Conservation (phyloP, 2,329 filamentous ascomycete species). For the Gaeumannomyces sp. region DNA sequence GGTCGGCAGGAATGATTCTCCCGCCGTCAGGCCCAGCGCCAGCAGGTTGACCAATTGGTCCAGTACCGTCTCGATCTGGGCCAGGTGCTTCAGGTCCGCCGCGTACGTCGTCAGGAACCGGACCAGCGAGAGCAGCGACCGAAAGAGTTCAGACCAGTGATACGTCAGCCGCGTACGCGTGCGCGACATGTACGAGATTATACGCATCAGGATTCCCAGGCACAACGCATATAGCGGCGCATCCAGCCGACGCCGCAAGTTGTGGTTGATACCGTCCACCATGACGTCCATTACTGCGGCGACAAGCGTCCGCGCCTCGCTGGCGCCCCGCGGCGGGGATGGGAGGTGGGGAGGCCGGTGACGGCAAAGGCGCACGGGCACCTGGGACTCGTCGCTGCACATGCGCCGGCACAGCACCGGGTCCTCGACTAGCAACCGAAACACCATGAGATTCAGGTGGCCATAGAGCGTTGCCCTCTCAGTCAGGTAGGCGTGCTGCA, state of each 20-base stretch:
- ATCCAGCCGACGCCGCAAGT: conserved; percentile 78
- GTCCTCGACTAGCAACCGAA: conserved; percentile 85
- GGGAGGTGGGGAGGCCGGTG: conserved; percentile 85
- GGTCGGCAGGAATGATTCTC: conserved; percentile 85
- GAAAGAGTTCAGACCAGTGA: conserved; percentile 95
- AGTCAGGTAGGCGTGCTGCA: conserved; percentile 88
- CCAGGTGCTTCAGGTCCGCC: conserved; percentile 63
- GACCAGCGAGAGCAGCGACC: conserved; percentile 77
- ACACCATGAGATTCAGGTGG: conserved; percentile 75
- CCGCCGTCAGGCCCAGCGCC: conserved; percentile 75
- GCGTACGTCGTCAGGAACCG: conserved; percentile 87
- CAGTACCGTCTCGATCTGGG: conserved; percentile 67
- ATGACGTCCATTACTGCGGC: conserved; percentile 77
- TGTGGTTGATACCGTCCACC: conserved; percentile 90
- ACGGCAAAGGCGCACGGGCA: conserved; percentile 74
- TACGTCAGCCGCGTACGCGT: conserved; percentile 76
- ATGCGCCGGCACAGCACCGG: conserved; percentile 73
- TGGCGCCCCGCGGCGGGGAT: neutral
- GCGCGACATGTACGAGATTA: conserved; percentile 77
- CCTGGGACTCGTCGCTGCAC: conserved; percentile 71
- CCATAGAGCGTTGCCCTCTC: conserved; percentile 73
- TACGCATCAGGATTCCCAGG: conserved; percentile 73
- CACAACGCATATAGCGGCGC: conserved; percentile 77
- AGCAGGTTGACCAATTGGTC: conserved; percentile 75
- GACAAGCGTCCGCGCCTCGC: conserved; percentile 36